These are phyloP conservation scores for Coemansia sp. DNA, from an alignment of 192 early-diverging fungal species.

Conservation along the genomic window DNA sequence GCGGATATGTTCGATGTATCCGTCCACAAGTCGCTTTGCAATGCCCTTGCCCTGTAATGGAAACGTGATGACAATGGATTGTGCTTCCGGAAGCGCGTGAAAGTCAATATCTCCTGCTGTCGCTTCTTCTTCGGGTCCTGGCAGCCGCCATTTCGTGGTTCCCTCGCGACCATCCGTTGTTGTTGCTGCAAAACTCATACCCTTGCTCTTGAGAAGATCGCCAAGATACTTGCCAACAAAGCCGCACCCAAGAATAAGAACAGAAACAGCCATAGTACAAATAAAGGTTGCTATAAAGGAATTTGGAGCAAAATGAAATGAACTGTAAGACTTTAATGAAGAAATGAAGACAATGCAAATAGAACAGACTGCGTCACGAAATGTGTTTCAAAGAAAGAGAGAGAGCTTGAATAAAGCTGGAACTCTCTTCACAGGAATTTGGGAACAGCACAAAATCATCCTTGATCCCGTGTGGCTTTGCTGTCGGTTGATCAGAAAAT, in stretches of 20 bases:
- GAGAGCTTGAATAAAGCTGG: no score
- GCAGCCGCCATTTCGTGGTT: conserved; percentile 36
- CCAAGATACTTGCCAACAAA: conserved; percentile 46
- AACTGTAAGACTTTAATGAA: not conserved
- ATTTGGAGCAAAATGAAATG: not conserved
- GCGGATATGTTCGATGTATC: conserved; percentile 14
- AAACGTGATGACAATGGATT: conserved; percentile 37
- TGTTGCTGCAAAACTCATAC: conserved; percentile 20
- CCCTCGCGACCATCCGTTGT: conserved; percentile 42
- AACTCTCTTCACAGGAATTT: no score
- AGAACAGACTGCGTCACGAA: not conserved
- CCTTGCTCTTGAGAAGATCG: conserved; percentile 4
- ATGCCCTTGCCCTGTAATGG: conserved; percentile 27
- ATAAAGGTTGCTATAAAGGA: not conserved
- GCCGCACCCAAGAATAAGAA: conserved; percentile 45
- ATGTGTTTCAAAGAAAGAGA: no score
- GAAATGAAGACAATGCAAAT: not conserved
- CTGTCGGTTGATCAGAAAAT: no score
- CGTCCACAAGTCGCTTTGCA: conserved; percentile 16
- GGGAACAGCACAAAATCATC: no score
- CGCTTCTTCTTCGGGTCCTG: conserved; percentile 1
- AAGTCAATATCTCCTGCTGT: not conserved
- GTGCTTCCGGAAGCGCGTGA: conserved; percentile 25
- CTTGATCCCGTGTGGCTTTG: no score
- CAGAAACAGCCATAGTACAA: not conserved